phyloP scores from a whole-genome alignment of 257 asterid species.

The Jacaranda mimosifolia region DNA sequence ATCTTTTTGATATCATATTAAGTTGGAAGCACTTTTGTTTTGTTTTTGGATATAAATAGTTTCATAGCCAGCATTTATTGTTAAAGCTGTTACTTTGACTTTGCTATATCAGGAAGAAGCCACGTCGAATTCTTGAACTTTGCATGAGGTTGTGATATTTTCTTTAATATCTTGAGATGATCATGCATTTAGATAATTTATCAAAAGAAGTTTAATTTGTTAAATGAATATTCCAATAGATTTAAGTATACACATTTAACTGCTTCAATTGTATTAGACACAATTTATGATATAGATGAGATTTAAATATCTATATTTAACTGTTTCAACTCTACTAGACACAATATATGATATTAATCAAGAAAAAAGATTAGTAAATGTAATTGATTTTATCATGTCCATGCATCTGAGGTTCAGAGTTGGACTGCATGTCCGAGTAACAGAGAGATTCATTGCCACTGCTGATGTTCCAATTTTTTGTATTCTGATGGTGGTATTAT shows the following conservation, averaged over 20 bases:
- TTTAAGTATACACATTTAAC: not conserved
- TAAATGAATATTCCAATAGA: not conserved
- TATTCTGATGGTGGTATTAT: too few species aligned
- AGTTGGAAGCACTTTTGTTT: not conserved
- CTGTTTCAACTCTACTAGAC: too few species aligned
- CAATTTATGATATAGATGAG: not conserved
- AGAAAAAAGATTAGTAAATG: too few species aligned
- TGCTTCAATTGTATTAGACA: not conserved
- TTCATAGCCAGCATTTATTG: not conserved
- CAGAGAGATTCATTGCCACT: too few species aligned
- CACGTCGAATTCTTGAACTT: not conserved
- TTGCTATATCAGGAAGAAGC: not conserved
- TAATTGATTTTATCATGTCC: too few species aligned
- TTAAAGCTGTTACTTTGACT: not conserved
- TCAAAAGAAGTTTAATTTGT: not conserved
- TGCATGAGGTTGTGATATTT: constrained; percentile 4
- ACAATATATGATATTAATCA: too few species aligned
- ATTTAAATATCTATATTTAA: not conserved
- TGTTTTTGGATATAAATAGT: not conserved
- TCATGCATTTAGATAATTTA: not conserved
- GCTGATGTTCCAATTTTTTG: too few species aligned
- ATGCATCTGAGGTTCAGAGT: too few species aligned
- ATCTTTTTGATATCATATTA: not conserved
- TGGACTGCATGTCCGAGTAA: too few species aligned
- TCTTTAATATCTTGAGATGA: not conserved